Conservation (phyloP, 2,329 filamentous ascomycete species). For the Phialemoniopsis sp. region DNA sequence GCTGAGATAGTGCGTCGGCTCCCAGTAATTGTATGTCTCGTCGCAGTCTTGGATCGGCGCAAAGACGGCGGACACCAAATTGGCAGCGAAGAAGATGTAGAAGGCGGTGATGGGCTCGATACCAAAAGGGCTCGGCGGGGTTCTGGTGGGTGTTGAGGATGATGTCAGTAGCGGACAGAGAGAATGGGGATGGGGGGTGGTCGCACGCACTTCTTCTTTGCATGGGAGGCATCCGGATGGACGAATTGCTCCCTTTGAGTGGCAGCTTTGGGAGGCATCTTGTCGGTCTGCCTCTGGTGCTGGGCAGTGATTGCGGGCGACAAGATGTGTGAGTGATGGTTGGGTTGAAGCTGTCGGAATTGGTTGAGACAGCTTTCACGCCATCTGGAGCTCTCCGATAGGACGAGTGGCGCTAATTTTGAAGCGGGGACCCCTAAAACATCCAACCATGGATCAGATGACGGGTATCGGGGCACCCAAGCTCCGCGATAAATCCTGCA, state of each 20-base stretch:
- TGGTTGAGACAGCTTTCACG: no score
- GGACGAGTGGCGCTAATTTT: no score
- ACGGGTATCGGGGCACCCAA: no score
- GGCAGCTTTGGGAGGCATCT: constrained; percentile 33
- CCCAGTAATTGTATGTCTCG: constrained; percentile 99
- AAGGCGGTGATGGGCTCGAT: constrained; percentile 74
- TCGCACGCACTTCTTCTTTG: constrained; percentile 42
- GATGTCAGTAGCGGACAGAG: constrained; percentile 1
- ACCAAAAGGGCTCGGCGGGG: constrained; percentile 49
- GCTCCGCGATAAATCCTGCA: no score
- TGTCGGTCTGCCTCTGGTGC: constrained; percentile 9
- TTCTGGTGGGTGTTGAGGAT: constrained; percentile 21
- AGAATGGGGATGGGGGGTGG: neutral
- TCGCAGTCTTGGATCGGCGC: constrained; percentile 97
- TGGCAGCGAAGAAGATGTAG: constrained; percentile 72
- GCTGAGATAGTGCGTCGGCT: constrained; percentile 88
- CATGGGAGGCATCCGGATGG: constrained; percentile 45
- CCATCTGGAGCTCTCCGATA: no score
- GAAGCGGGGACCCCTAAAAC: no score
- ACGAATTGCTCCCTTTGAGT: constrained; percentile 30
- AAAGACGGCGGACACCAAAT: constrained; percentile 71
- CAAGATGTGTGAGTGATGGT: no score
- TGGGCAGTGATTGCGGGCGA: neutral
- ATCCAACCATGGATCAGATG: no score
- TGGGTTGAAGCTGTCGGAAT: no score